Evolutionary conservation across 768 basidiomycete species (phyloP), one percentile per base, ranked within the genome.

Genomic region (Pulveroboletus frians): DNA sequence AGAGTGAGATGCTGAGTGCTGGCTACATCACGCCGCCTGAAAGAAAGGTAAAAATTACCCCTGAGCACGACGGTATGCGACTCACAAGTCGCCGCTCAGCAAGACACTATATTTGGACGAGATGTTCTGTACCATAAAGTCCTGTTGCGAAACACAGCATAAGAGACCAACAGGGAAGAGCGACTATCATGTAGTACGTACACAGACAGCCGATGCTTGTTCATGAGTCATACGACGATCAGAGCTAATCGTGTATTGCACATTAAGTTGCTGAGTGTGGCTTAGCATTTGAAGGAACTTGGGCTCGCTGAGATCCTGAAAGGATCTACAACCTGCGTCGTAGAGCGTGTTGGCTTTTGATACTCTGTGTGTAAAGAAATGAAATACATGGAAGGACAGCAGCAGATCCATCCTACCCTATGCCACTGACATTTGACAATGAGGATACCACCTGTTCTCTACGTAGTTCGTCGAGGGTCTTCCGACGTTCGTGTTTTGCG

Each of bases 41-140:
- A 34, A 40, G n/a, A 47, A 27, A 29, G n/a, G 30, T 51, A 8
- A 54, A 31, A 15, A 32, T 35, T n/a, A 5, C 2, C 2, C 15
- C 23, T 10, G 17, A 39, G 18, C 26, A 15, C 23, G 34, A 18
- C n/a, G 7, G 49, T n/a, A n/a, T 10, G n/a, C 18, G 4, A 65
- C 84, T 61, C 59, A 85, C 84, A 83, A 80, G 65, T 71, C 72
- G 9, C 82, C 83, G 0, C 71, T 72, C n/a, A 81, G 57, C 27
- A 73, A 57, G 15, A 79, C 53, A 49, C 81, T 77, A 53, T 75
- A 80, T 39, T 72, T 75, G 17, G 71, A 58, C 32, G 74, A 71
- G 6, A 83, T 52, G 49, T 70, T 71, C 14, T 75, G 68, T 29
- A 66, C 69, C 45, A 81, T 70, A 43, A 80, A 81, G 43, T 71